Evolutionary conservation across 768 basidiomycete genomes (phyloP).

Genomic region (Lentinula detonsa): DNA sequence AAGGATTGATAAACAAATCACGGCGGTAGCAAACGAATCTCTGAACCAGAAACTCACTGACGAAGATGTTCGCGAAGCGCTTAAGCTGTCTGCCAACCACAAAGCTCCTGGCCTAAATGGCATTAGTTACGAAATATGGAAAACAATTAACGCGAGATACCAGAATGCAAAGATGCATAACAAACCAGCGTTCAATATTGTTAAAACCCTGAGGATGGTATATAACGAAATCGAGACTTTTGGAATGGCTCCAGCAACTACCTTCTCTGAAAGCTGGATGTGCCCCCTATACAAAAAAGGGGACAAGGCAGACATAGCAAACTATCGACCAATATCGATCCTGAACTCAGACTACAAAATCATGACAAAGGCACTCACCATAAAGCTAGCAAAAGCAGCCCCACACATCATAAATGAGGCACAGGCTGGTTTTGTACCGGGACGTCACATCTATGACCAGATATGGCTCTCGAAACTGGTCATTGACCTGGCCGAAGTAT

Average conservation of each 20-base stretch:
- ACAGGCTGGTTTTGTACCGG: slow-evolving; percentile 34
- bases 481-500: slow-evolving; percentile 16
- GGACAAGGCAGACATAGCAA: slow-evolving; percentile 21
- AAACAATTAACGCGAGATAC: not conserved
- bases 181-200: slow-evolving; percentile 3
- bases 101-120: slow-evolving; percentile 9
- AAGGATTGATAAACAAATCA: not conserved
- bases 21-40: not conserved
- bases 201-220: not conserved
- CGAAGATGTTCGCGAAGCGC: not conserved
- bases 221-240: slow-evolving; percentile 20
- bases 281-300: slow-evolving; percentile 38
- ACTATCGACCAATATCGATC: slow-evolving; percentile 32
- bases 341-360: slow-evolving; percentile 32
- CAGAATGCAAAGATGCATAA: not conserved
- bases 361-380: slow-evolving; percentile 21
- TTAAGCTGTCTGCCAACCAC: not conserved
- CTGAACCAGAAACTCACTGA: not conserved
- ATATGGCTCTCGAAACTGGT: slow-evolving; percentile 21
- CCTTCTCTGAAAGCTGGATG: slow-evolving; percentile 28
- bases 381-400: slow-evolving; percentile 12
- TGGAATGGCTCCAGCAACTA: slow-evolving; percentile 8
- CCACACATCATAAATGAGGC: slow-evolving; percentile 23
- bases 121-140: slow-evolving; percentile 7
- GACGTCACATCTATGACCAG: slow-evolving; percentile 25